Evolutionary conservation across 768 basidiomycete species (phyloP).

Genomic region (Rhodotorula paludigena): DNA sequence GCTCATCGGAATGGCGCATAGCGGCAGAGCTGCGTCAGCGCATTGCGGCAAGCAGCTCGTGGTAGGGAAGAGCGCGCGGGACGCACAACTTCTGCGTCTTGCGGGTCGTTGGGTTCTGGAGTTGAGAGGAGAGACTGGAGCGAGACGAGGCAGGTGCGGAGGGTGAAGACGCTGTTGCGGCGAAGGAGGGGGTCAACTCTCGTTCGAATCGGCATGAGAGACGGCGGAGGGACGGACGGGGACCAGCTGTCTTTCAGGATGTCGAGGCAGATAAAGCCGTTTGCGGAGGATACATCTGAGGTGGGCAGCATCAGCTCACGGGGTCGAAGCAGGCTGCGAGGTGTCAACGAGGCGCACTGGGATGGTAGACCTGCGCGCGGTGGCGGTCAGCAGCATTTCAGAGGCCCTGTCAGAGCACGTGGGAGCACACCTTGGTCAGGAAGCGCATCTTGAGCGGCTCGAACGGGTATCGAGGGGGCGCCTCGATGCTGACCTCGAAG

Average conservation of each 20-base stretch:
- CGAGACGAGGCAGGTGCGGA: slow-evolving; percentile 92
- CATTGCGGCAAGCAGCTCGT: not conserved
- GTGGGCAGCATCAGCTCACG: not conserved
- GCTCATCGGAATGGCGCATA: slow-evolving; percentile 44
- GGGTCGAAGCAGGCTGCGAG: not conserved
- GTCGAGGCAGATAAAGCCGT: slow-evolving; percentile 77
- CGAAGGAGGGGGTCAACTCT: slow-evolving; percentile 40
- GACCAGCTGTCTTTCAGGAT: slow-evolving; percentile 50
- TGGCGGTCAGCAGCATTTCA: not conserved
- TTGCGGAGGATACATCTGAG: slow-evolving; percentile 82
- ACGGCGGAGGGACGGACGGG: slow-evolving; percentile 1
- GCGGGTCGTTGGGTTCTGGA: slow-evolving; percentile 92
- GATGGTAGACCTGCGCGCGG: slow-evolving; percentile 23
- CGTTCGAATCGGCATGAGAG: not conserved
- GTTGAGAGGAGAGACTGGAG: slow-evolving; percentile 87
- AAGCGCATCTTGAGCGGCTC: slow-evolving; percentile 98
- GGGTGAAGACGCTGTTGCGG: slow-evolving; percentile 66
- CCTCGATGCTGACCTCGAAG: slow-evolving; percentile 22
- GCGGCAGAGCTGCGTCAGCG: not conserved
- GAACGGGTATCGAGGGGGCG: slow-evolving; percentile 45
- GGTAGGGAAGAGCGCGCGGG: not conserved
- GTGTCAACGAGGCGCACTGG: not conserved
- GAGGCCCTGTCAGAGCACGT: too few species aligned
- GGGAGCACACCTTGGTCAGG: slow-evolving; percentile 55
- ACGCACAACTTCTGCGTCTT: slow-evolving; percentile 68